Conservation (phyloP, 108 stramenopile genomes). For the Cyclostephanos invisitatus region DNA sequence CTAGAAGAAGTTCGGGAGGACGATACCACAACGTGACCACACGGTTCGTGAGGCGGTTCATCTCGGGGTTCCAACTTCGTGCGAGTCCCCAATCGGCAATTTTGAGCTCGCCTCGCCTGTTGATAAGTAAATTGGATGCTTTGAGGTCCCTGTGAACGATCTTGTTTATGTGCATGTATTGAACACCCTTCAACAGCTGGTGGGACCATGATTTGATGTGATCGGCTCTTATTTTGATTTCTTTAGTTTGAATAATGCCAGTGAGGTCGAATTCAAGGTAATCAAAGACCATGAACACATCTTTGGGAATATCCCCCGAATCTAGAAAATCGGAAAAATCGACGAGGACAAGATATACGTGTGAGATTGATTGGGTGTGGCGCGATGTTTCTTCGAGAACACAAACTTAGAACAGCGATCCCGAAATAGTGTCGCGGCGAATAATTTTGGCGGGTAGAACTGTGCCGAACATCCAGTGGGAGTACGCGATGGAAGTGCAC, state of each 20-base stretch:
- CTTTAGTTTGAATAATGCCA: constrained; percentile 80
- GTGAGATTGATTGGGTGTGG: constrained; percentile 37
- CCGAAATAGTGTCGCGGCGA: constrained; percentile 66
- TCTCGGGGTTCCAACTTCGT: constrained; percentile 85
- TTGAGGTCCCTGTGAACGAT: constrained; percentile 96
- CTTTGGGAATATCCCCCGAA: constrained; percentile 74
- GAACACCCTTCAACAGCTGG: constrained; percentile 88
- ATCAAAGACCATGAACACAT: constrained; percentile 96
- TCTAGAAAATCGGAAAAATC: constrained; percentile 47
- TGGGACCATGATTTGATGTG: constrained; percentile 91
- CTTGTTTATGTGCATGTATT: constrained; percentile 94
- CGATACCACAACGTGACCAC: constrained; percentile 98
- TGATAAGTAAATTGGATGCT: constrained; percentile 91
- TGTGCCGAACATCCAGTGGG: constrained; percentile 64
- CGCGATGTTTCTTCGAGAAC: constrained; percentile 30
- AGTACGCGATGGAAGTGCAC: constrained; percentile 55
- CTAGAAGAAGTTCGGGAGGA: constrained; percentile 94
- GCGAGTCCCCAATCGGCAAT: constrained; percentile 97
- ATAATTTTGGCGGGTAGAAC: constrained; percentile 82
- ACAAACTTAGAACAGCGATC: constrained; percentile 28
- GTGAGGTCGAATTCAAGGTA: constrained; percentile 92
- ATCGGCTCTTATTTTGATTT: constrained; percentile 82
- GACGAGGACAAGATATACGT: not conserved
- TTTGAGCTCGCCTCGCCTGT: constrained; percentile 87
- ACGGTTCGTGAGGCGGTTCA: constrained; percentile 89